Evolutionary conservation across 805 yeast genomes (phyloP).

Genomic region (Metschnikowia santaceciliae): DNA sequence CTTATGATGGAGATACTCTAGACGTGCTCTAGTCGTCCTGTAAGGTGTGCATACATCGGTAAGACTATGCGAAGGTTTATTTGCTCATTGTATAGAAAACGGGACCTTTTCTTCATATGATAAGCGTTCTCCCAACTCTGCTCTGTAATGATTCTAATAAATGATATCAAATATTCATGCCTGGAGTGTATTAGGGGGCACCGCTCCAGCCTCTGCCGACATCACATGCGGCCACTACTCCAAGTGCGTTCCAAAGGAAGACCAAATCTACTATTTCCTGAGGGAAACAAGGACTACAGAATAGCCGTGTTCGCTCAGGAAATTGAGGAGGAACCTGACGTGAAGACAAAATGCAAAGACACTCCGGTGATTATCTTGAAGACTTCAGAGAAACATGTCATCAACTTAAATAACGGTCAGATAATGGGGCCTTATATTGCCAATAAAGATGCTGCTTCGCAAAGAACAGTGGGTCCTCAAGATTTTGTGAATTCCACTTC

Average conservation of each 20-base stretch:
- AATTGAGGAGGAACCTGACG: constrained; percentile 13
- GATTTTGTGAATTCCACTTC: constrained; percentile 33
- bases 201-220: constrained; percentile 82
- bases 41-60: not conserved
- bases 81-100: constrained; percentile 2
- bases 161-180: constrained; percentile 79
- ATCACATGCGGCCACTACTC: constrained; percentile 71
- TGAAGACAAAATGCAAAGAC: constrained; percentile 10
- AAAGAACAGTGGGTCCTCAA: constrained; percentile 15
- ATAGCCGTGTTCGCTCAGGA: constrained; percentile 57
- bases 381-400: constrained; percentile 37
- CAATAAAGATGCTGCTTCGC: not conserved
- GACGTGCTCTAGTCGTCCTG: not conserved
- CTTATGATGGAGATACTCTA: not conserved
- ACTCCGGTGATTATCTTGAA: constrained; percentile 32
- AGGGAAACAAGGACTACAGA: constrained; percentile 47
- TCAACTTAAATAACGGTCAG: constrained; percentile 34
- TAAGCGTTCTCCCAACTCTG: not conserved
- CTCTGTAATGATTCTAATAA: constrained; percentile 64
- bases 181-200: constrained; percentile 90
- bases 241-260: constrained; percentile 90
- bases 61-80: not conserved
- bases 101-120: not conserved
- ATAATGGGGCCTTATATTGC: constrained; percentile 37
- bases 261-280: constrained; percentile 55